These are phyloP conservation scores for Eutypella sp. DNA, from an alignment of 2,329 filamentous ascomycete genomes.

Conservation along the genomic window DNA sequence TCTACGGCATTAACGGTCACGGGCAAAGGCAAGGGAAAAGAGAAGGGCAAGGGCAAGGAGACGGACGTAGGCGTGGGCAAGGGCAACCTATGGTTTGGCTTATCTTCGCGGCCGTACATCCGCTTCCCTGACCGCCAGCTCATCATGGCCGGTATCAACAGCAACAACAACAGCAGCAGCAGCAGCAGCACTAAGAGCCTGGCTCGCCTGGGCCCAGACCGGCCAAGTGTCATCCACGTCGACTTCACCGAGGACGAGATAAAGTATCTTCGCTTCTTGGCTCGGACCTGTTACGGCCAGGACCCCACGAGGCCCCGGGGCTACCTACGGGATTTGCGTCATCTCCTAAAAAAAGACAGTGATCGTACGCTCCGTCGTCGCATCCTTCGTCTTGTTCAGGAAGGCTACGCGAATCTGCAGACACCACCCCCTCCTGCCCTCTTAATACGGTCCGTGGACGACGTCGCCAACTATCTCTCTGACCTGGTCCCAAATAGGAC, in stretches of 20 bases:
- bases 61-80: slow-evolving; percentile 5
- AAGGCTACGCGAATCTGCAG: slow-evolving; percentile 13
- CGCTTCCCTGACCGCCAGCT: slow-evolving; percentile 11
- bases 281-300: slow-evolving; percentile 18
- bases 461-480: slow-evolving; percentile 32
- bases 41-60: slow-evolving; percentile 13
- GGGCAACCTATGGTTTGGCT: slow-evolving; percentile 14
- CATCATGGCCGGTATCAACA: slow-evolving; percentile 10
- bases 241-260: slow-evolving; percentile 24
- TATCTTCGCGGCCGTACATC: slow-evolving; percentile 21
- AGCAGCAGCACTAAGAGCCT: slow-evolving; percentile 3
- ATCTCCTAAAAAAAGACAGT: slow-evolving; percentile 22
- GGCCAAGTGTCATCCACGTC: slow-evolving; percentile 20
- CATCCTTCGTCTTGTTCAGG: slow-evolving; percentile 13
- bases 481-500: slow-evolving; percentile 28
- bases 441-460: slow-evolving; percentile 22
- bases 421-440: slow-evolving; percentile 15
- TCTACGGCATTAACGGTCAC: no score
- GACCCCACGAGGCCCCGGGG: slow-evolving; percentile 5
- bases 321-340: slow-evolving; percentile 19
- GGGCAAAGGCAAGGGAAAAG: slow-evolving; percentile 20
- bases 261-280: slow-evolving; percentile 18
- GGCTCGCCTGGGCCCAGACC: slow-evolving; percentile 6
- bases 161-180: slow-evolving; percentile 1
- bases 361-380: slow-evolving; percentile 5